Base-by-base conservation (phyloP, 108 stramenopile genomes). In the Skeletonema costatum region DNA sequence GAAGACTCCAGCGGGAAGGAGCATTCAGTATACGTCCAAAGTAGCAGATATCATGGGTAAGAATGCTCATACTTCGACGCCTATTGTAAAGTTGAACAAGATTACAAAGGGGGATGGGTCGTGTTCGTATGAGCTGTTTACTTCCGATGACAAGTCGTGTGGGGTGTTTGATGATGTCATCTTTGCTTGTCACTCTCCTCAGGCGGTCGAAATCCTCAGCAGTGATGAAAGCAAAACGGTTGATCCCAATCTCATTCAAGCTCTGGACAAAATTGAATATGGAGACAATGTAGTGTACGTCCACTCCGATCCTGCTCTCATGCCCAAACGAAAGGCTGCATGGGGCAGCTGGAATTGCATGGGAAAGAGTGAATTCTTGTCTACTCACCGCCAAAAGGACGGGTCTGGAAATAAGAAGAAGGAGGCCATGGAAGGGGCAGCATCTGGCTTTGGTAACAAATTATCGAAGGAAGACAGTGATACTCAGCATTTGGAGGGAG, bases 261-360 rank as follows among this genome's bases (percentile, higher is more conserved):
- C 53, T 4, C 66, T 97, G 25, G 14, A 36, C 1, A 66, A 83
- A 19, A 90, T 93, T 58, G 83, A 88, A 76, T 99, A 97, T 76
- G 86, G 85, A 41, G 82, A 92, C 68, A 97, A 98, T 81, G 89
- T 84, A 19, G 87, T 96, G 53, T 96, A 97, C 68, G 80, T 99
- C 58, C 98, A 99, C 81, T 93, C 92, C 6, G 98, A 99, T 78
- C 87, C 82, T 11, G 64, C 84, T 14, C 78, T 97, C 32, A 99
- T 99, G 98, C 98, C 98, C 1, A 63, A 65, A 51, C 71, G 87
- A 30, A 81, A 85, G 53, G 82, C 80, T 1, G 96, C 97, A 2
- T 99, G 98, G 98, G 86, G 90, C 2, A 82, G 92, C 4, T 99
- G 98, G 98, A 99, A 99, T 82, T 97, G 96, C 72, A 71, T 97